Evolutionary conservation across 2,329 filamentous ascomycete genomes (phyloP).

Genomic region (Fusarium sp.): DNA sequence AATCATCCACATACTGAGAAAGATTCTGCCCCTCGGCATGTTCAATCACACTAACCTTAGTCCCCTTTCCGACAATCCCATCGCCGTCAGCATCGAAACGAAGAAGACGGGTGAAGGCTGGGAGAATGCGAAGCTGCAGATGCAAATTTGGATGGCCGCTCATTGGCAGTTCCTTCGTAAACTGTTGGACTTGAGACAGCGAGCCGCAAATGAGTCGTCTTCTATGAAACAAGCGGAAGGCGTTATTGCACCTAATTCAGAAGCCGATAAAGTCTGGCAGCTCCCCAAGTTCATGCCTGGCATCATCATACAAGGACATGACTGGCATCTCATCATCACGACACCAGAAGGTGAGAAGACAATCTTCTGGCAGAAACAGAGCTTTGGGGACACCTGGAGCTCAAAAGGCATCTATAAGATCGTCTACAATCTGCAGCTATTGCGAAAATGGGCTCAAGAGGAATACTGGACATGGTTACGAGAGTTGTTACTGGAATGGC

Average conservation of each 20-base stretch:
- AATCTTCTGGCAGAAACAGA: constrained; percentile 16
- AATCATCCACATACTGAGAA: background rate
- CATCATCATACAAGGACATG: constrained; percentile 9
- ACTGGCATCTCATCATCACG: constrained; percentile 12
- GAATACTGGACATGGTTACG: constrained; percentile 10
- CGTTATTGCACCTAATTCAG: background rate
- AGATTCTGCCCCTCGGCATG: background rate
- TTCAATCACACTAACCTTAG: constrained; percentile 9
- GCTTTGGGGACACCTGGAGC: background rate
- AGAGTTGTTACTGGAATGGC: background rate
- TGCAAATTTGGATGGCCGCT: constrained; percentile 19
- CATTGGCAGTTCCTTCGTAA: constrained; percentile 20
- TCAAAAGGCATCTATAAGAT: constrained; percentile 15
- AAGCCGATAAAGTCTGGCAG: background rate
- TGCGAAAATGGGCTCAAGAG: constrained; percentile 1
- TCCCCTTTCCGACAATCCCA: background rate
- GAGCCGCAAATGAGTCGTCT: background rate
- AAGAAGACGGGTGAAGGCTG: constrained; percentile 16
- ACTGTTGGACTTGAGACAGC: background rate
- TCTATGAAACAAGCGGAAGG: background rate
- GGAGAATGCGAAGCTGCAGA: constrained; percentile 13
- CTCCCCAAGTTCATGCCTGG: constrained; percentile 8
- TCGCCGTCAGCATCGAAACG: constrained; percentile 10
- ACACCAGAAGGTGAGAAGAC: constrained; percentile 7
- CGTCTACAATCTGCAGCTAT: constrained; percentile 1